Base-by-base conservation (phyloP, 176 grass and related monocot species). In the Carex littledalei region DNA sequence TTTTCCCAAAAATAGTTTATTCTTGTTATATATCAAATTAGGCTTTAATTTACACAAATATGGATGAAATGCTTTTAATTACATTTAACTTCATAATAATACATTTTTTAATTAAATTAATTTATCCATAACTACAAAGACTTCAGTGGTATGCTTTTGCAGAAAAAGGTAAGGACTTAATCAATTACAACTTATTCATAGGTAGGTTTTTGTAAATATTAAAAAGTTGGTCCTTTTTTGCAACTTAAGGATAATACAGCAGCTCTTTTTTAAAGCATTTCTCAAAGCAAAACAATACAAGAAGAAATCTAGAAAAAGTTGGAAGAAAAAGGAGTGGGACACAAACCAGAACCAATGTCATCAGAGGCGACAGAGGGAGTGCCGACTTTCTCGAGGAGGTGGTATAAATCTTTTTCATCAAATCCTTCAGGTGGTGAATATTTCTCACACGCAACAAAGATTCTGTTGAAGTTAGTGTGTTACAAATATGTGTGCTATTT, bases 381-480 rank as follows among this genome's bases (percentile, higher is more conserved):
- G 3, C 95, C 91, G 65, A 98, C 89, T 91, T 93, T 94, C 77
- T 98, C 92, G 63, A 98, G 89, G 67, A 98, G 85, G 53, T 89
- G 89, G 82, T 98, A 94, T 11, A 98, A 45, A 74, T 98, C 92
- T 88, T 89, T 94, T 86, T 91, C 91, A 56, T 90, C 88, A 50
- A 98, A 98, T 5, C 92, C 92, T 86, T 94, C 91, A 10, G 92
- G 95, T 53, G 91, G 91, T 81, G 89, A 90, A 83, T 98, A 98
- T 53, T 94, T 94, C 81, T 94, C 95, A 49, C 93, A 98, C 35
- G 93, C 91, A 52, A 88, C 95, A 91, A 98, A 98, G 95, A 88
- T 88, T 93, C 93, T 98, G 92, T 89, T 81, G 80, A 56, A 84
- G 83, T 63, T 45, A 4, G 20, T 37, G 32, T 78, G 49, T 3